Evolutionary conservation across 805 yeast genomes (phyloP).

Genomic region (Tetrapisispora iriomotensis): DNA sequence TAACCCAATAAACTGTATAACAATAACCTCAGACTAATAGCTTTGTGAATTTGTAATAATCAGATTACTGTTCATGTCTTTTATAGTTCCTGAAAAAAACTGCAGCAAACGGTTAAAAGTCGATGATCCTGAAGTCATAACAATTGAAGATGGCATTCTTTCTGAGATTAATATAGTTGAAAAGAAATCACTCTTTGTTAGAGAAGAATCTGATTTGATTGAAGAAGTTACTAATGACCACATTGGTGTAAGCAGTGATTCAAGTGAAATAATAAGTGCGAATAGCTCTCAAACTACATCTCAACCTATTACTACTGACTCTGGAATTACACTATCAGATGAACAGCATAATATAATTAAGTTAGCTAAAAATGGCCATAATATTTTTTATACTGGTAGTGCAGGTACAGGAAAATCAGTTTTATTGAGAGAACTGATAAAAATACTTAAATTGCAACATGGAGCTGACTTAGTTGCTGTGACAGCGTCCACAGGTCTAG

Average conservation of each 20-base stretch:
- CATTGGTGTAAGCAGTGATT: background rate
- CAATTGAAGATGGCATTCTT: background rate
- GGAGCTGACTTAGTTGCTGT: conserved; percentile 50
- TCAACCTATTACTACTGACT: background rate
- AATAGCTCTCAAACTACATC: background rate
- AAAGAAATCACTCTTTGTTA: background rate
- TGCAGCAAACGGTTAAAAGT: background rate
- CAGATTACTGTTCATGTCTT: background rate
- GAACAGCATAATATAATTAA: conserved; percentile 62
- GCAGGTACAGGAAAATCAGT: conserved; percentile 98
- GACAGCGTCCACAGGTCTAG: conserved; percentile 79
- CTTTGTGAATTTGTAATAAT: background rate
- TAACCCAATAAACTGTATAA: no score
- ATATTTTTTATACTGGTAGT: conserved; percentile 88
- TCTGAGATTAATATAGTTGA: background rate
- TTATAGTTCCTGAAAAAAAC: background rate
- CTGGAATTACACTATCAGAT: conserved; percentile 31
- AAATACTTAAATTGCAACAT: conserved; percentile 37
- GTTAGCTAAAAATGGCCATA: conserved; percentile 52
- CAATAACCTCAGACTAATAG: no score
- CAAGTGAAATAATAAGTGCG: background rate
- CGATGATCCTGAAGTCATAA: background rate
- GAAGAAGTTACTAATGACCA: background rate
- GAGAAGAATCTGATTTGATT: background rate
- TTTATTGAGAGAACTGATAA: conserved; percentile 53